Evolutionary conservation across 495 filamentous ascomycete species (phyloP).

Genomic region (Aspergillus sclerotiicarbonarius): DNA sequence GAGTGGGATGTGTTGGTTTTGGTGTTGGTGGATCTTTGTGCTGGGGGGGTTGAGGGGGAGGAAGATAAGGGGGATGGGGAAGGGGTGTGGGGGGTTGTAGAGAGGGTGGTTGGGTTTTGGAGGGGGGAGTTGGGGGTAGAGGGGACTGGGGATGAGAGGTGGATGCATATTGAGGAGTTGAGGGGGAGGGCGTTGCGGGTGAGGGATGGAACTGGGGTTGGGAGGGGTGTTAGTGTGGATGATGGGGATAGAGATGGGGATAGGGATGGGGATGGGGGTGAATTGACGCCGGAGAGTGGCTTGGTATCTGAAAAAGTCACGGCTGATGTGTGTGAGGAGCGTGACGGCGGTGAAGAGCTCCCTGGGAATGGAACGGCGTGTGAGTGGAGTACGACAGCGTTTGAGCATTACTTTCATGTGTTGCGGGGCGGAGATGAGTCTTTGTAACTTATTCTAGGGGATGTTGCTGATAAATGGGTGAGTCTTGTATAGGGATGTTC

Average conservation of each 20-base stretch:
- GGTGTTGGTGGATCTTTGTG: constrained; percentile 62
- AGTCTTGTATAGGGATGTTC: too few species aligned
- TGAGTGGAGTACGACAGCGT: constrained; percentile 21
- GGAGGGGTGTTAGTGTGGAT: too few species aligned
- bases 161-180: constrained; percentile 19
- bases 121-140: constrained; percentile 2
- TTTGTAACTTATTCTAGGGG: too few species aligned
- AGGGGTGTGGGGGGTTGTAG: constrained; percentile 16
- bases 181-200: constrained; percentile 12
- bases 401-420: constrained; percentile 13
- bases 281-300: not conserved
- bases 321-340: not conserved
- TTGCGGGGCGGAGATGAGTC: too few species aligned
- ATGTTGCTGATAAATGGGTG: too few species aligned
- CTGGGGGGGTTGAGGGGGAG: constrained; percentile 23
- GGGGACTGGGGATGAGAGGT: constrained; percentile 2
- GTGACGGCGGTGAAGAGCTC: not conserved
- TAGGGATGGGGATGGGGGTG: not conserved
- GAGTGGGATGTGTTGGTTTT: constrained; percentile 76
- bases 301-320: too few species aligned
- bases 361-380: constrained; percentile 20
- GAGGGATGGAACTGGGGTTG: constrained; percentile 2
- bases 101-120: constrained; percentile 21
- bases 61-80: not conserved
- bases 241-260: constrained; percentile 1